Base-by-base conservation (phyloP, 176 grass and related monocot species). In the Eleusine coracana region DNA sequence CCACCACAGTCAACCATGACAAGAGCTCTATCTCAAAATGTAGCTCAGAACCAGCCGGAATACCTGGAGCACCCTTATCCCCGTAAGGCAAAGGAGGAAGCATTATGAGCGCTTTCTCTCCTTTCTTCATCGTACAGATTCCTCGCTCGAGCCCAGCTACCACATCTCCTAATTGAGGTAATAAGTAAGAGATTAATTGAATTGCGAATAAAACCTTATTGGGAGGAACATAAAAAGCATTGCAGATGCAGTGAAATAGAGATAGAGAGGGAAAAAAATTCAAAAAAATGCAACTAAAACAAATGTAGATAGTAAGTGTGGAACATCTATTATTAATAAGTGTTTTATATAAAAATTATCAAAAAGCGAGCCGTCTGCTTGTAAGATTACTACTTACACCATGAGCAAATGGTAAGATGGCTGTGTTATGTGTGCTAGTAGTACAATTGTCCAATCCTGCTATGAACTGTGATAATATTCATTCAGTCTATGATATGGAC, bases 11-110 rank as follows among this genome's bases (percentile, higher is more conserved):
- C n/a, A 88, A 40, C 80, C 86, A 88, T 36, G 80, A 88, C 34
- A 88, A 10, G 16, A 88, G 80, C 41, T 88, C 86, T 18, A 88
- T 74, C 74, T 88, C 80, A 88, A 83, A 88, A 49, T 79, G 74
- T 55, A 88, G 31, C 50, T 83, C 86, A 48, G 73, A 69, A 88
- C 66, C 56, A 79, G 34, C 68, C 46, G 86, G 80, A 71, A 88
- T 74, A 60, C 54, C 55, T 27, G 50, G 67, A 73, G 59, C 48
- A 38, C 21, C 74, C 73, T 38, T 15, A 73, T 68, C 46, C 74
- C 50, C 80, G 83, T 59, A 44, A 58, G 52, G 44, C 59, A 72
- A 59, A 74, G 80, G 71, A 40, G 86, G 74, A 18, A 83, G 70
- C 1, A 75, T 79, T 51, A 88, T 83, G 7, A 88, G 37, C 48